These are phyloP conservation scores for Marchantia polymorpha DNA, from an alignment of 225 moss, liverwort and hornwort genomes.

Conservation along the genomic window DNA sequence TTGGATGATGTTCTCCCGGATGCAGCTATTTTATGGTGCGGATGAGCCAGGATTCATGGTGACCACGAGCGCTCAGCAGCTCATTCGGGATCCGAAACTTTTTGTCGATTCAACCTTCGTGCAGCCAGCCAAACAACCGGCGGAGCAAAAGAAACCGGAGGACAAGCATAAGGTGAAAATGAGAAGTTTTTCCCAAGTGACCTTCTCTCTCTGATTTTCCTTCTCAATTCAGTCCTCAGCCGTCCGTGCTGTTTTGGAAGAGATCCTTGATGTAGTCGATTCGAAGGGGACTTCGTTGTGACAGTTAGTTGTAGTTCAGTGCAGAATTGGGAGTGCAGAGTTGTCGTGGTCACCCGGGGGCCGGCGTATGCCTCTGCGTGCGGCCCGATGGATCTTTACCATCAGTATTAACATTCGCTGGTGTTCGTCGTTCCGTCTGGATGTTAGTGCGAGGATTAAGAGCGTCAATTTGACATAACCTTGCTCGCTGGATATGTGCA, in stretches of 20 bases:
- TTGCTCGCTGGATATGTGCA: conserved; percentile 5
- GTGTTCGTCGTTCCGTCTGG: neutral
- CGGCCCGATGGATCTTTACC: no score
- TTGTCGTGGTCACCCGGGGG: no score
- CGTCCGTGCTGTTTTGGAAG: neutral
- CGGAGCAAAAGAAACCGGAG: neutral
- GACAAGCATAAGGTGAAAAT: conserved; percentile 20
- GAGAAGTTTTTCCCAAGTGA: neutral
- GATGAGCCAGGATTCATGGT: conserved; percentile 20
- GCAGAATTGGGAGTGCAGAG: no score
- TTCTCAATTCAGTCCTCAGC: neutral
- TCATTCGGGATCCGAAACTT: conserved; percentile 37
- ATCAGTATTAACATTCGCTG: no score
- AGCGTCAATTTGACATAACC: neutral
- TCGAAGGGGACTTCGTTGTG: no score
- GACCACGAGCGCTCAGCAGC: conserved; percentile 33
- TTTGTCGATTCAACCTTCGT: neutral
- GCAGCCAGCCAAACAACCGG: neutral
- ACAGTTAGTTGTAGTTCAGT: no score
- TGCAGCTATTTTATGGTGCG: conserved; percentile 37
- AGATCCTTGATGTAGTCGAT: neutral
- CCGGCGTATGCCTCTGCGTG: no score
- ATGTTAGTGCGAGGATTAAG: neutral
- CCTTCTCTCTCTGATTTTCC: neutral
- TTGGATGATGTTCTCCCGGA: neutral